Evolutionary conservation across 2,329 filamentous ascomycete genomes (phyloP).

Genomic region (Botrytis paeoniae): DNA sequence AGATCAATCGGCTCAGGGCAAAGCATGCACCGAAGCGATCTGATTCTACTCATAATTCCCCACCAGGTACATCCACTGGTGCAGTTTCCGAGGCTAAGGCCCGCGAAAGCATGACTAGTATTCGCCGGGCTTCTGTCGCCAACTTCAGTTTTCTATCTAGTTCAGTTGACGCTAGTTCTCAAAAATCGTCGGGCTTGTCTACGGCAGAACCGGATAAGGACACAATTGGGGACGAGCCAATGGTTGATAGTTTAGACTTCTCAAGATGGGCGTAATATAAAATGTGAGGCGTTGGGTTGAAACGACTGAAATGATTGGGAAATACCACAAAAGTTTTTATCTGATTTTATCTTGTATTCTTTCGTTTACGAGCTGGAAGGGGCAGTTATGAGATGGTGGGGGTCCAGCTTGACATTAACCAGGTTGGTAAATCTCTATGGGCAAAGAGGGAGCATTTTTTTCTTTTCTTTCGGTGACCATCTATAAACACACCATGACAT

Average conservation of each 20-base stretch:
- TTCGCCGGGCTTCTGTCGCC: slow-evolving; percentile 61
- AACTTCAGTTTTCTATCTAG: slow-evolving; percentile 64
- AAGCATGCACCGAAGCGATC: slow-evolving; percentile 50
- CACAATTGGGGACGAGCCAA: slow-evolving; percentile 30
- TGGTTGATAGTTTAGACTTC: slow-evolving; percentile 38
- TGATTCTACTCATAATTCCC: slow-evolving; percentile 35
- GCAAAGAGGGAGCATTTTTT: not conserved
- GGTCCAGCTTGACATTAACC: not conserved
- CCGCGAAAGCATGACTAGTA: slow-evolving; percentile 58
- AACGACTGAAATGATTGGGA: slow-evolving; percentile 17
- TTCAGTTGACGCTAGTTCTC: slow-evolving; percentile 54
- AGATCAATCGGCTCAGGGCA: slow-evolving; percentile 80
- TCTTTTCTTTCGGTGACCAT: not conserved
- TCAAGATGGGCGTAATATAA: slow-evolving; percentile 37
- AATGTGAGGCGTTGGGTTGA: slow-evolving; percentile 12
- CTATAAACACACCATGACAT: not conserved
- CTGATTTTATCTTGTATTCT: not conserved
- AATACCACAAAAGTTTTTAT: slow-evolving; percentile 33
- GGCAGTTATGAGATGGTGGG: not conserved
- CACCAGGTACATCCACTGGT: slow-evolving; percentile 37
- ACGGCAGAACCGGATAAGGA: slow-evolving; percentile 53
- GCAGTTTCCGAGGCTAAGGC: slow-evolving; percentile 39
- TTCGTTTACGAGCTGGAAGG: not conserved
- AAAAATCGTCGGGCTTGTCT: slow-evolving; percentile 57
- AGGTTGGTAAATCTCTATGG: not conserved